Conservation (phyloP, 2,329 filamentous ascomycete species). For the Penicillium expansum region DNA sequence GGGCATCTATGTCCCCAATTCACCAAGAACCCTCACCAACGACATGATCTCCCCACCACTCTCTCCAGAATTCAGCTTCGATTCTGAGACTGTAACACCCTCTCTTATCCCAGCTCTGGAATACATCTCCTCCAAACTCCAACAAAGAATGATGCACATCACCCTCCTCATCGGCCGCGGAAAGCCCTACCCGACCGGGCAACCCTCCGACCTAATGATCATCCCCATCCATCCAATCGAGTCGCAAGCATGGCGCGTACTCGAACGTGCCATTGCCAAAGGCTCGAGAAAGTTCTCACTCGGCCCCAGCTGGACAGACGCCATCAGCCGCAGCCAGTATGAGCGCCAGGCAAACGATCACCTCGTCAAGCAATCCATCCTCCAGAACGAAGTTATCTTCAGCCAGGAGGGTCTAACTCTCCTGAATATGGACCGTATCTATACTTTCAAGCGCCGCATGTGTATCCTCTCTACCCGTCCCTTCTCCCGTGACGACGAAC, state of each 20-base stretch:
- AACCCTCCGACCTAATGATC: constrained; percentile 39
- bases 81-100: constrained; percentile 37
- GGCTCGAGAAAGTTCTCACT: constrained; percentile 39
- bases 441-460: constrained; percentile 45
- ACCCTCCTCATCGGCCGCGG: constrained; percentile 42
- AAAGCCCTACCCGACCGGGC: constrained; percentile 40
- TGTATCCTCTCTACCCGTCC: constrained; percentile 36
- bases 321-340: constrained; percentile 36
- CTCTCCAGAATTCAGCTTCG: constrained; percentile 38
- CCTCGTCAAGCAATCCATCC: constrained; percentile 43
- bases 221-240: constrained; percentile 39
- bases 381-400: constrained; percentile 47
- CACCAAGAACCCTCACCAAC: constrained; percentile 36
- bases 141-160: constrained; percentile 40
- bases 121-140: constrained; percentile 43
- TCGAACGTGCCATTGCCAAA: constrained; percentile 38
- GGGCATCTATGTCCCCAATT: constrained; percentile 37
- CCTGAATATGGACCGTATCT: constrained; percentile 46
- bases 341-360: constrained; percentile 40
- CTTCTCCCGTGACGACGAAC: constrained; percentile 28
- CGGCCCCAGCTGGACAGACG: constrained; percentile 39
- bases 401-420: constrained; percentile 45
- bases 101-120: constrained; percentile 41
- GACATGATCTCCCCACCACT: constrained; percentile 45
- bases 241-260: constrained; percentile 28